Percentiles rank a stretch among this genome's conserved stretches.
Evolutionary conservation across 495 filamentous ascomycete genomes (phyloP).

Genomic region (Pyrenula aspistea): DNA sequence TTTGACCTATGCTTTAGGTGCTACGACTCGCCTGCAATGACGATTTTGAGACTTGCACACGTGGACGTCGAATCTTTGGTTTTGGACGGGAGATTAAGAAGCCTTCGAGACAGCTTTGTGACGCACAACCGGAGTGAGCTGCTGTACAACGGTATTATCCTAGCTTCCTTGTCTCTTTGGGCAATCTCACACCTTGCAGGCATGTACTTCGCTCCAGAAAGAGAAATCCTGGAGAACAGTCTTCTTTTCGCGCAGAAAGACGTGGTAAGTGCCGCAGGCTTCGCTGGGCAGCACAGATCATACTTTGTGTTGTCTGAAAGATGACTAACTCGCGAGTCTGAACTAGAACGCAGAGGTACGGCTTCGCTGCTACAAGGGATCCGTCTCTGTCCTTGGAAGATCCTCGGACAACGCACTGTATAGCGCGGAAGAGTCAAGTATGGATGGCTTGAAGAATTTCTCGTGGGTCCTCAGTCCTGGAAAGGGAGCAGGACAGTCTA

Average conservation of each 20-base stretch:
- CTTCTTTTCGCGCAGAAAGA: constrained; percentile 57
- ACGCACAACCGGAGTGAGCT: constrained; percentile 61
- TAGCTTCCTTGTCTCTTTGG: neutral
- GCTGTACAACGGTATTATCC: constrained; percentile 34
- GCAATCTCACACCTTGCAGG: neutral
- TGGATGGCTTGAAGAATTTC: too few species aligned
- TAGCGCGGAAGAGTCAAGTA: constrained; percentile 62
- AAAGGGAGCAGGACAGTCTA: too few species aligned
- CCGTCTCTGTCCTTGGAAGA: constrained; percentile 60
- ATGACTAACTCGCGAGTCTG: too few species aligned
- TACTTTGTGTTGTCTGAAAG: too few species aligned
- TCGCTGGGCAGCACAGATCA: too few species aligned
- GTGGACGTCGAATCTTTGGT: constrained; percentile 71
- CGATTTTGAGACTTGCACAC: constrained; percentile 10
- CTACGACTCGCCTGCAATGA: constrained; percentile 45
- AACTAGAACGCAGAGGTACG: constrained; percentile 51
- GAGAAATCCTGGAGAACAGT: constrained; percentile 64
- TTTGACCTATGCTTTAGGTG: too few species aligned
- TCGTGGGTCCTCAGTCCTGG: too few species aligned
- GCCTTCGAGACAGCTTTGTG: constrained; percentile 67
- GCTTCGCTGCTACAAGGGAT: constrained; percentile 67
- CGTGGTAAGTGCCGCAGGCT: constrained; percentile 25
- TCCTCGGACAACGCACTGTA: constrained; percentile 70
- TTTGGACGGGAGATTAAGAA: constrained; percentile 73
- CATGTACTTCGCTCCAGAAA: constrained; percentile 62